Conservation (phyloP, 2,329 filamentous ascomycete species). For the Huntiella savannae region DNA sequence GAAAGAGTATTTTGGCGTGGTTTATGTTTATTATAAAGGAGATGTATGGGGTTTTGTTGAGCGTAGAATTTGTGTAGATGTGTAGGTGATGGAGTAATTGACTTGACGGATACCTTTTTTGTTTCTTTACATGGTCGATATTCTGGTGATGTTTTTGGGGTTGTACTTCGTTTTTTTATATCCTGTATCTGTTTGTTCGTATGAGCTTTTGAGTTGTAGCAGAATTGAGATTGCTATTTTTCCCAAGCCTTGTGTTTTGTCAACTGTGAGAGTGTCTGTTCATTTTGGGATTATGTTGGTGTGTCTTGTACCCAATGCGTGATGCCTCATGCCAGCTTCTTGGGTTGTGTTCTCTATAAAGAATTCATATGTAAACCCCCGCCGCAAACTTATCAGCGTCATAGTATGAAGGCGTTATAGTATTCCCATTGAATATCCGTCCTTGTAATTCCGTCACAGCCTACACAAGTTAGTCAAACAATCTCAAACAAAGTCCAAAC, state of each 20-base stretch:
- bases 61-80: neutral
- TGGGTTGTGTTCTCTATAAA: too few relatives aligned
- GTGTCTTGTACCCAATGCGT: too few relatives aligned
- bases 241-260: too few relatives aligned
- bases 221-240: too few relatives aligned
- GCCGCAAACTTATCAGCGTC: constrained; percentile 64
- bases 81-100: constrained; percentile 1
- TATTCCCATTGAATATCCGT: constrained; percentile 72
- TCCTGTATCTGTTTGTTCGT: neutral
- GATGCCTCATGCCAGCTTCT: too few relatives aligned
- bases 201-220: too few relatives aligned
- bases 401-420: constrained; percentile 66
- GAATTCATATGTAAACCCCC: constrained; percentile 30
- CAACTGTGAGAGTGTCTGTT: too few relatives aligned
- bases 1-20: constrained; percentile 17
- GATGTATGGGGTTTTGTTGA: neutral
- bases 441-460: constrained; percentile 82
- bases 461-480: constrained; percentile 22
- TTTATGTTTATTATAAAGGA: constrained; percentile 3
- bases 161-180: neutral
- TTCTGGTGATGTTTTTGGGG: neutral
- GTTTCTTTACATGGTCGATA: constrained; percentile 1
- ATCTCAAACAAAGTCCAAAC: neutral
- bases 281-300: too few relatives aligned
- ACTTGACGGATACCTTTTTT: constrained; percentile 5